Evolutionary conservation across 1,284 basidiomycete genomes (phyloP).

Genomic region (Irpex lacteus): DNA sequence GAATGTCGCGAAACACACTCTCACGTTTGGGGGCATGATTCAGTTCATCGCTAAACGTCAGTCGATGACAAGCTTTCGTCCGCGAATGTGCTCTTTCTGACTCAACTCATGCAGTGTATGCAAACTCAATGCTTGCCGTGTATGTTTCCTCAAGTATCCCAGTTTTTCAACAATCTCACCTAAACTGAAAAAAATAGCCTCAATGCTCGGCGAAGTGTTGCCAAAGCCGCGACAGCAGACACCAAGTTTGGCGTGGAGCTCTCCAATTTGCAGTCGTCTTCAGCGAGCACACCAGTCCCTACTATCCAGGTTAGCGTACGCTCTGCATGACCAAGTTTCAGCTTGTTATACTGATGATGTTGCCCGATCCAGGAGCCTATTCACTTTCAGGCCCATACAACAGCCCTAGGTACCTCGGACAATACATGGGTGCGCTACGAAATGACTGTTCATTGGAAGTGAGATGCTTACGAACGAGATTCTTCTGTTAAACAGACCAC

Average conservation of each 20-base stretch:
- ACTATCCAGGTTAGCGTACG: neutral
- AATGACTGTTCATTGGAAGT: no score
- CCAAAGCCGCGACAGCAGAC: neutral
- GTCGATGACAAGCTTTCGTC: neutral
- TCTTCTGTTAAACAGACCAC: no score
- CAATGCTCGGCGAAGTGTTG: neutral
- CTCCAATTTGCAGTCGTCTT: neutral
- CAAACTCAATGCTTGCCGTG: neutral
- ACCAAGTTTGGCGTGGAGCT: neutral
- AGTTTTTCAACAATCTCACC: neutral
- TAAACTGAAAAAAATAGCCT: neutral
- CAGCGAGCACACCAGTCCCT: neutral
- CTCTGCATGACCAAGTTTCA: no score
- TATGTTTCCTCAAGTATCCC: neutral
- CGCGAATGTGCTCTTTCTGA: neutral
- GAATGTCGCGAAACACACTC: neutral
- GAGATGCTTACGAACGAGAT: no score
- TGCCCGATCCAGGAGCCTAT: no score
- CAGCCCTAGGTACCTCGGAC: no score
- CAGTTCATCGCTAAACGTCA: neutral
- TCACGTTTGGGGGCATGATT: neutral
- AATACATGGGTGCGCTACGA: no score
- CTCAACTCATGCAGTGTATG: neutral
- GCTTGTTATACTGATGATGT: no score
- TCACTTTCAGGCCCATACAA: no score